phyloP scores from a whole-genome alignment of 192 early-diverging fungal species.

The Entomortierella beljakovae region DNA sequence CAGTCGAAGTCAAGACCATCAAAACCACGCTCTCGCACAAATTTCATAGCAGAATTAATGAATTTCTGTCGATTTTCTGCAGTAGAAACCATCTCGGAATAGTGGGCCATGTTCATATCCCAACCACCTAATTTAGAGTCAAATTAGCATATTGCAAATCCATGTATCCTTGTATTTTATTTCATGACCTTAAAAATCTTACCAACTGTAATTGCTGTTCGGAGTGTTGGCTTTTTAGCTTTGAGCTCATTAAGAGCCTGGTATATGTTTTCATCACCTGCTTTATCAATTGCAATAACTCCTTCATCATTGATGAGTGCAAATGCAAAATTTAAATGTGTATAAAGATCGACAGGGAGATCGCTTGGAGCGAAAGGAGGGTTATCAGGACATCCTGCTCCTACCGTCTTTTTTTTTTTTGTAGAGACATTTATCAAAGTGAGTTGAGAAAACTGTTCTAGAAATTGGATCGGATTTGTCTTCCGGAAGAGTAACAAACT shows the following conservation, averaged over 20 bases:
- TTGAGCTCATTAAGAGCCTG: constrained; percentile 28
- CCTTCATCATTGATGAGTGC: constrained; percentile 26
- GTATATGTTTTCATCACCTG: not conserved
- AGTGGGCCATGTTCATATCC: constrained; percentile 43
- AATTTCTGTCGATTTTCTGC: constrained; percentile 32
- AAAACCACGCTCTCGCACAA: constrained; percentile 23
- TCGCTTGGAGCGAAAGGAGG: constrained; percentile 17
- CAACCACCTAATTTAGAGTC: constrained; percentile 39
- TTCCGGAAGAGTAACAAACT: not conserved
- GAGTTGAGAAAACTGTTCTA: too few relatives aligned
- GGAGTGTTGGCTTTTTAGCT: constrained; percentile 17
- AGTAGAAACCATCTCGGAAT: constrained; percentile 33
- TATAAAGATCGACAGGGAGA: constrained; percentile 27
- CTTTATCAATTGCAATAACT: constrained; percentile 6
- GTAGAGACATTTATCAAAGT: too few relatives aligned
- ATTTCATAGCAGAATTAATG: constrained; percentile 17
- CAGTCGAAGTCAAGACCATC: constrained; percentile 48
- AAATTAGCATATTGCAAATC: too few relatives aligned
- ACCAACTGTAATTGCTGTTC: constrained; percentile 36
- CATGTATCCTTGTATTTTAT: not conserved
- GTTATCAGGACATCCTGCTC: constrained; percentile 29
- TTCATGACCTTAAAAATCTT: not conserved
- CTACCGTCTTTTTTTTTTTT: constrained; percentile 26
- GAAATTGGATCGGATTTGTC: not conserved
- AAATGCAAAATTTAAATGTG: constrained; percentile 40